Percentiles rank a stretch among this genome's conserved stretches.
Conservation (phyloP, 148 eudicot genomes). For the Vaccinium macrocarpon region DNA sequence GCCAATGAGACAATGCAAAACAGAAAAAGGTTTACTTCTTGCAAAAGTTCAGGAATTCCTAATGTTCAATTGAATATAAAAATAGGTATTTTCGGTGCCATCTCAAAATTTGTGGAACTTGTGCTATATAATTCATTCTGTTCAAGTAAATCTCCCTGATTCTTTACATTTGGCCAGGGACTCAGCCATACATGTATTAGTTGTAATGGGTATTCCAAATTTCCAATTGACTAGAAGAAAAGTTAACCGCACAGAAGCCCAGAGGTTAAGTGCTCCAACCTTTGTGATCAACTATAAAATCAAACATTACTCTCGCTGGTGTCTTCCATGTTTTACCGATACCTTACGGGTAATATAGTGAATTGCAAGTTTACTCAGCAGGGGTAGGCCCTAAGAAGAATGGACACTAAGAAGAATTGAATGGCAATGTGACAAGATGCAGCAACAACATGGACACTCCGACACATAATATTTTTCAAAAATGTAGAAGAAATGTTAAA, state of each 20-base stretch:
- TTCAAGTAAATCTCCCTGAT: not conserved
- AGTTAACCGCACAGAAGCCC: not conserved
- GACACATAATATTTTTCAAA: not conserved
- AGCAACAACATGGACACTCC: not conserved
- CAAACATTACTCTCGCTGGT: not conserved
- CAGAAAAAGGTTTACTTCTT: not conserved
- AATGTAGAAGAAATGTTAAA: not conserved
- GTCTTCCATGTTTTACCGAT: not conserved
- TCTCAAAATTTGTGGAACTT: not conserved
- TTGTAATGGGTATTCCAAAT: not conserved
- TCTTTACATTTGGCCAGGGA: not conserved
- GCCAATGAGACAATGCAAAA: not conserved
- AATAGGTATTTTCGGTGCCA: not conserved
- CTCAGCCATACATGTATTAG: not conserved
- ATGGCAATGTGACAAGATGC: not conserved
- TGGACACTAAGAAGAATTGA: not conserved
- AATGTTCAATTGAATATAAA: not conserved
- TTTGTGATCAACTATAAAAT: not conserved
- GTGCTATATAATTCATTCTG: not conserved
- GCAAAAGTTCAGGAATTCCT: not conserved
- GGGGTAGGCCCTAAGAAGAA: not conserved
- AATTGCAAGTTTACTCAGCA: not conserved
- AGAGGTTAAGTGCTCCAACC: not conserved
- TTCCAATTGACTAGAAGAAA: not conserved
- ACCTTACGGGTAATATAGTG: not conserved